These are phyloP conservation scores for Schizochytrium sp. DNA, from an alignment of 108 stramenopile species.

Conservation along the genomic window DNA sequence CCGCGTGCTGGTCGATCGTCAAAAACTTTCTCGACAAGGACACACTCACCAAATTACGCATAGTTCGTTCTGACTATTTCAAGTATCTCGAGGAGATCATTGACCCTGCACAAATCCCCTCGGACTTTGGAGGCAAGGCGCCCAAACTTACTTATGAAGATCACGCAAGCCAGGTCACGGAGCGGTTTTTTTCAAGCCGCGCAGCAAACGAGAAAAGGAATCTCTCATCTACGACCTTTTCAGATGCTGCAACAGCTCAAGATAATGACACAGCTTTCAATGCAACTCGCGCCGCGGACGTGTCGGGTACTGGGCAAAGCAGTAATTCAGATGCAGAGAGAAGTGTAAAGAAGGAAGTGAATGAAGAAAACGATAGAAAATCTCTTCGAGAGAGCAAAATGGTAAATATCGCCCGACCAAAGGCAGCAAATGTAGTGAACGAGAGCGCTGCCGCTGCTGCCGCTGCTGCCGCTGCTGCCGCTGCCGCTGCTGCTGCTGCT, in stretches of 20 bases:
- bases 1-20: neutral
- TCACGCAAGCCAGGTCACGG: neutral
- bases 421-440: too few relatives aligned
- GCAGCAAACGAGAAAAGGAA: neutral
- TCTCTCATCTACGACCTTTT: too few relatives aligned
- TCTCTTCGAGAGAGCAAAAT: too few relatives aligned
- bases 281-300: too few relatives aligned
- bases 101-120: neutral
- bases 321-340: too few relatives aligned
- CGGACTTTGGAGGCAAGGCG: neutral
- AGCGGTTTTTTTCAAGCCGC: neutral
- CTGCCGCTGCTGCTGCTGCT: too few relatives aligned
- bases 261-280: neutral
- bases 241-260: neutral
- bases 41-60: neutral
- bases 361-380: too few relatives aligned
- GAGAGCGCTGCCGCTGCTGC: too few relatives aligned
- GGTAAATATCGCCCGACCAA: too few relatives aligned
- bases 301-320: too few relatives aligned
- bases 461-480: too few relatives aligned
- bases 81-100: neutral
- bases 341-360: too few relatives aligned
- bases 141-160: neutral
- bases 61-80: neutral
- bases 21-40: constrained; percentile 5